Base-by-base conservation (phyloP, 768 basidiomycete genomes). In the Leccinum sublutescens region DNA sequence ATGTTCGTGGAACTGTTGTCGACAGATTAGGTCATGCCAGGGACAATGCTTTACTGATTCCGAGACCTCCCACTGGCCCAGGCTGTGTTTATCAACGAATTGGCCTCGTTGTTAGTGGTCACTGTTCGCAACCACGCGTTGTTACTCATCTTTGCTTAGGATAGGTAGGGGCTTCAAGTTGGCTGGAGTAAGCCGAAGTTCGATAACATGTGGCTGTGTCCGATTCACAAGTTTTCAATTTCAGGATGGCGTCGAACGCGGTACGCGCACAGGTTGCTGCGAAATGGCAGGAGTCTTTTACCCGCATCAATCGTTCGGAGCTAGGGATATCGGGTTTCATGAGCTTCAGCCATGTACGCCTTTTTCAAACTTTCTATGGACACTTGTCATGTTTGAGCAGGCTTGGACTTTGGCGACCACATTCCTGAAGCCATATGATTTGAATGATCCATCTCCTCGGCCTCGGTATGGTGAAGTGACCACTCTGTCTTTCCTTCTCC, bases 241-340 rank as follows among this genome's bases (percentile, higher is more conserved):
- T 54, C 29, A 45, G 43, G 47, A 12, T 85, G 86, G 80, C 82
- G 17, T 85, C 85, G 5, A 79, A 82, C 57, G 86, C 85, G 25
- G 74, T 88, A n/a, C 80, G 81, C 50, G 79, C 81, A 1, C 86
- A 88, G 68, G 85, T 88, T 9, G 80, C 83, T 17, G 76, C 85
- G 3, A 87, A 87, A 75, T 89, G 88, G 87, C 84, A 87, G 60
- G 85, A 88, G 19, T 79, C 85, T 2, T 89, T 89, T 68, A 72
- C 77, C n/a, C 80, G 85, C 15, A 75, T 89, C 51, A 89, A 89
- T 66, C 77, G 79, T 29, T 71, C 75, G 14, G 77, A 82, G 36
- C 80, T 80, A 38, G 88, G 87, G 9, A 87, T 89, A 57, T 75
- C 83, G 10, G 87, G 87, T 9, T 77, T 89, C 17, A 75, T 90